phyloP scores from a whole-genome alignment of 2,329 filamentous ascomycete species.

The Curvularia eragrostidis region DNA sequence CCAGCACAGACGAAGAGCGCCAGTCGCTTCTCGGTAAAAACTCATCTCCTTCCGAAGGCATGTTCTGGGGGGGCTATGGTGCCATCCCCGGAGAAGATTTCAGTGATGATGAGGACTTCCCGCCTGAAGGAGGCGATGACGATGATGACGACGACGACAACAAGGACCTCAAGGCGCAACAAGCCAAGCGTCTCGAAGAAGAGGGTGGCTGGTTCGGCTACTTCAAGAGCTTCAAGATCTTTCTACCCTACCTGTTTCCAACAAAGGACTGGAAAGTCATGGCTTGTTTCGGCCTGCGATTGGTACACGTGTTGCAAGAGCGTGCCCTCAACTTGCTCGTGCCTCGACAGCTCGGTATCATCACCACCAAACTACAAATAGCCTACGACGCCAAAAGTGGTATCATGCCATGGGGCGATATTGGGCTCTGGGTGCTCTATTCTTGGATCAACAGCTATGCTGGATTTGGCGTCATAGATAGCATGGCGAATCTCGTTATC shows the following conservation, averaged over 20 bases:
- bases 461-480: slow-evolving; percentile 59
- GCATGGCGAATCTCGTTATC: slow-evolving; percentile 62
- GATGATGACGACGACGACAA: slow-evolving; percentile 57
- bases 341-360: slow-evolving; percentile 80
- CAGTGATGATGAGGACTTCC: slow-evolving; percentile 53
- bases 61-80: slow-evolving; percentile 43
- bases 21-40: slow-evolving; percentile 63
- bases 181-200: slow-evolving; percentile 70
- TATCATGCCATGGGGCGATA: slow-evolving; percentile 60
- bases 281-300: slow-evolving; percentile 70
- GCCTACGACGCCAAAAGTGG: slow-evolving; percentile 47
- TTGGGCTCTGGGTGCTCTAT: slow-evolving; percentile 58
- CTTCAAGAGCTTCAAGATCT: slow-evolving; percentile 73
- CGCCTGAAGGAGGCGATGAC: too few species aligned
- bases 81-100: slow-evolving; percentile 33
- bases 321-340: slow-evolving; percentile 78
- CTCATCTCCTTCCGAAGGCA: slow-evolving; percentile 48
- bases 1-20: slow-evolving; percentile 61
- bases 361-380: slow-evolving; percentile 70
- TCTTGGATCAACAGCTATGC: slow-evolving; percentile 60
- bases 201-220: slow-evolving; percentile 81
- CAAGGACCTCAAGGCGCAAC: slow-evolving; percentile 61
- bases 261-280: slow-evolving; percentile 70
- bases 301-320: slow-evolving; percentile 70
- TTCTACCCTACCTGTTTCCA: slow-evolving; percentile 82